Evolutionary conservation across 2,329 filamentous ascomycete species (phyloP).

Genomic region (Arachnomyces sp.): DNA sequence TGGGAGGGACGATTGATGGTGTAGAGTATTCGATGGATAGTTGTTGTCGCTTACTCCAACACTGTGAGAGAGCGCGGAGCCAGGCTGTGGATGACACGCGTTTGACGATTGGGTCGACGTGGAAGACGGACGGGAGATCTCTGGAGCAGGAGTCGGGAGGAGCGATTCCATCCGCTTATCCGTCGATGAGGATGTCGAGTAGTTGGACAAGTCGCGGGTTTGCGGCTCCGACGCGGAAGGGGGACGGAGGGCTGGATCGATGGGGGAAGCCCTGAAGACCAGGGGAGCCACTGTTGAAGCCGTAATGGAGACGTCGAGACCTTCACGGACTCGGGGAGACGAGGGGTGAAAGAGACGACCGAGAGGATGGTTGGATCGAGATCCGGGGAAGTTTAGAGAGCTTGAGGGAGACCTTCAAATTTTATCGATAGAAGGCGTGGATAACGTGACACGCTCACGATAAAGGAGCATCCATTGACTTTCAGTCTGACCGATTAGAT

Average conservation of each 20-base stretch:
- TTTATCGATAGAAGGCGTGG: too few relatives aligned
- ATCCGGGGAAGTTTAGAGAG: too few relatives aligned
- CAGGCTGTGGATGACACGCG: constrained; percentile 20
- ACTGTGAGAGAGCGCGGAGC: too few relatives aligned
- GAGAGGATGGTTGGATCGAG: too few relatives aligned
- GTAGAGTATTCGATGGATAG: constrained; percentile 14
- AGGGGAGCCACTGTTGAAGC: constrained; percentile 53
- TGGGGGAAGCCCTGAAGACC: constrained; percentile 52
- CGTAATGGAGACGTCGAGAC: constrained; percentile 32
- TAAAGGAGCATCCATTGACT: too few relatives aligned
- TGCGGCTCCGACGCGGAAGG: constrained; percentile 38
- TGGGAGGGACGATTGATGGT: constrained; percentile 37
- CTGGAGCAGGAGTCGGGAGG: constrained; percentile 34
- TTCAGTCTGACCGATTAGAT: too few relatives aligned
- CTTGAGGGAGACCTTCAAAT: too few relatives aligned
- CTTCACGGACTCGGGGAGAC: not conserved
- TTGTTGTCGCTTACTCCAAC: constrained; percentile 12
- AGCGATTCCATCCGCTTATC: constrained; percentile 39
- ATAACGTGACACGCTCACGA: too few relatives aligned
- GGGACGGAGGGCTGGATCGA: constrained; percentile 40
- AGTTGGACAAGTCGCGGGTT: constrained; percentile 25
- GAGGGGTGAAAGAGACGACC: not conserved
- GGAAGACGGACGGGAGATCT: constrained; percentile 47
- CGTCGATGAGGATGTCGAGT: constrained; percentile 37
- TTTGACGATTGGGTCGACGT: constrained; percentile 41